Percentiles rank a stretch among this genome's conserved stretches.
Evolutionary conservation across 2,329 filamentous ascomycete genomes (phyloP).

Genomic region (Bipolaris bicolor): DNA sequence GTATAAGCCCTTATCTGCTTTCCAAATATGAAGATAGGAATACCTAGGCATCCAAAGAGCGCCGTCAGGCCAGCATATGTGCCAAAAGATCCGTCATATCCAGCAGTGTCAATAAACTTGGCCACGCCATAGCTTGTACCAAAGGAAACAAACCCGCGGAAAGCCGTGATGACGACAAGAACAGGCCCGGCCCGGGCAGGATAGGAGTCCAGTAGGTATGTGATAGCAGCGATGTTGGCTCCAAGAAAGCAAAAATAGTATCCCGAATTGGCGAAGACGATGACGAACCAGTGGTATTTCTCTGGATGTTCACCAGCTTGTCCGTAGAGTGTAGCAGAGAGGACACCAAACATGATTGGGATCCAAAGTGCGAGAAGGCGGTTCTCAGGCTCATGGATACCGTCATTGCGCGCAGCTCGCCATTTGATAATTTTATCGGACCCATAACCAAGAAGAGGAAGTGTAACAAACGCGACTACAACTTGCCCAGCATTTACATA

Average conservation of each 20-base stretch:
- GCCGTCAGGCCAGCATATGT: constrained; percentile 41
- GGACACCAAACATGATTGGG: constrained; percentile 45
- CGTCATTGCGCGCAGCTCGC: constrained; percentile 42
- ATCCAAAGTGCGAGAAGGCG: constrained; percentile 49
- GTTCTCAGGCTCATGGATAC: constrained; percentile 50
- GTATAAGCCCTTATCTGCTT: constrained; percentile 43
- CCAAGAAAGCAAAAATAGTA: constrained; percentile 51
- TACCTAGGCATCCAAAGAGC: constrained; percentile 36
- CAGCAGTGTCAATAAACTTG: constrained; percentile 39
- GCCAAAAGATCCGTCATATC: constrained; percentile 44
- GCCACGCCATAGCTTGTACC: constrained; percentile 51
- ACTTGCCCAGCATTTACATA: constrained; percentile 36
- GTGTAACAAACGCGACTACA: constrained; percentile 39
- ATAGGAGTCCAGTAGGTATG: constrained; percentile 55
- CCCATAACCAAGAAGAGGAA: constrained; percentile 32
- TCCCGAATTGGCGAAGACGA: constrained; percentile 37
- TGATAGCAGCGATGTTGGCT: constrained; percentile 55
- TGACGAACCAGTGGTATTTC: constrained; percentile 46
- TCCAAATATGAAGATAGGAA: constrained; percentile 39
- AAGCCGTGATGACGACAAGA: constrained; percentile 55
- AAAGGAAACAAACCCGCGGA: constrained; percentile 56
- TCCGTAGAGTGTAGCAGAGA: constrained; percentile 27
- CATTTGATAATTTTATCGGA: constrained; percentile 44
- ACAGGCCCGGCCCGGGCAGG: constrained; percentile 52
- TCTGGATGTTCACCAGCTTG: constrained; percentile 42